Evolutionary conservation across 1,284 basidiomycete genomes (phyloP), one percentile per base, ranked within the genome.

Genomic region (Puccinia brachypodii): DNA sequence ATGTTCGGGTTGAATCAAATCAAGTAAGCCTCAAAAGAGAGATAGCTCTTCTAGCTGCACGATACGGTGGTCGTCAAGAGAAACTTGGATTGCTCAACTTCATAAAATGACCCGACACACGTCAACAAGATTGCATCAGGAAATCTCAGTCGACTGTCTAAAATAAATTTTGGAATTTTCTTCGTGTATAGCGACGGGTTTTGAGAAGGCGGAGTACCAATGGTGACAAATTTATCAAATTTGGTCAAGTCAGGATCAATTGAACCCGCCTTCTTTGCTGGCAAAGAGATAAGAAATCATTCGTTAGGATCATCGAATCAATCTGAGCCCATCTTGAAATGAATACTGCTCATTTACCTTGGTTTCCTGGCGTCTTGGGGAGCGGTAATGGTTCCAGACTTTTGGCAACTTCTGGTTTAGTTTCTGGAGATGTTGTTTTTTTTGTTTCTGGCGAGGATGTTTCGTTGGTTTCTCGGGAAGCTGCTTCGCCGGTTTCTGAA

Each of bases 31-130:
- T n/a, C n/a, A 53, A 13, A 53, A 53, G 50, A 13, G 13, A 53
- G 50, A 53, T 53, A 13, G 13, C 50, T 53, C n/a, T 53, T 72
- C 38, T 3, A 72, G 69, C n/a, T n/a, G n/a, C n/a, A n/a, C n/a
- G n/a, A n/a, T n/a, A n/a, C n/a, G n/a, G 16, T 28, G 25, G 33
- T 31, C 25, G 9, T 40, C 36, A 7, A n/a, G 36, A 40, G 19
- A 40, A 66, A n/a, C 36, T 33, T 66, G 33, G n/a, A 40, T 38
- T n/a, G 62, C 9, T 87, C 79, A 85, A 94, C 95, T 89, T 98
- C 95, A 86, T 96, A 98, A 87, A 98, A 98, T 84, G 94, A 92
- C 25, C 95, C 95, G 16, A 97, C 94, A 80, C 94, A 91, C 3
- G 95, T 97, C 7, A 98, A 89, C 25, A 97, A 88, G 44, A 96